phyloP scores from a whole-genome alignment of 352 stramenopile genomes.

The Phytophthora podocarpi region DNA sequence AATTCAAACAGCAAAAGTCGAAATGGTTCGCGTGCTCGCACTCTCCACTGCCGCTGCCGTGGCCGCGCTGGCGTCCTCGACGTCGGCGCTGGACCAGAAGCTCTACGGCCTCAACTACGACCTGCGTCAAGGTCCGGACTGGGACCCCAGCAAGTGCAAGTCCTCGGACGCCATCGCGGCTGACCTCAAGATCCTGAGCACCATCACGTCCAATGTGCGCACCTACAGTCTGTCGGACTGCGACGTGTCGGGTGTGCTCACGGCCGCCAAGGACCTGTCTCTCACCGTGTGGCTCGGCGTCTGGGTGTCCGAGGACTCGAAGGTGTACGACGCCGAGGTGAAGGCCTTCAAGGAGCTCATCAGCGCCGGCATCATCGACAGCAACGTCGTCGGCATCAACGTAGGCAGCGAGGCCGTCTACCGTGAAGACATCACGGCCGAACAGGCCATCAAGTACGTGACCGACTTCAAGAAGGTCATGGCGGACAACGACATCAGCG shows the following conservation, averaged over 20 bases:
- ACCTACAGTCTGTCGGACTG: constrained; percentile 84
- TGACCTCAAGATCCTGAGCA: constrained; percentile 72
- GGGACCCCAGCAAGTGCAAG: constrained; percentile 83
- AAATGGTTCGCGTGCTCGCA: constrained; percentile 34
- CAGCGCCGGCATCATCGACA: constrained; percentile 63
- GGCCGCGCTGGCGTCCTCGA: constrained; percentile 37
- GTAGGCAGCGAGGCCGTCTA: constrained; percentile 86
- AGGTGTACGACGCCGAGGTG: constrained; percentile 74
- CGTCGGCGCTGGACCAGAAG: constrained; percentile 67
- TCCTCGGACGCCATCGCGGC: constrained; percentile 55
- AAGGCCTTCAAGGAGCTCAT: constrained; percentile 67
- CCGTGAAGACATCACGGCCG: constrained; percentile 71
- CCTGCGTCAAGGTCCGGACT: constrained; percentile 78
- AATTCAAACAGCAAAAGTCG: too few species aligned
- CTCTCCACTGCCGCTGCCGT: constrained; percentile 30
- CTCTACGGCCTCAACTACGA: constrained; percentile 89
- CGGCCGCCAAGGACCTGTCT: constrained; percentile 61
- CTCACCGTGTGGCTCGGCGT: constrained; percentile 85
- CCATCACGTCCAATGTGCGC: constrained; percentile 76
- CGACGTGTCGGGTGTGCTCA: constrained; percentile 74
- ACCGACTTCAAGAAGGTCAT: constrained; percentile 80
- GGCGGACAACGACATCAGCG: constrained; percentile 54
- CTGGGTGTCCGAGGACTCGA: constrained; percentile 74
- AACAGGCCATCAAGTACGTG: constrained; percentile 74
- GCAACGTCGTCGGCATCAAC: constrained; percentile 84